Evolutionary conservation across 78 protist genomes (phyloP).

Genomic region (Dictyostelium brefeldianum): DNA sequence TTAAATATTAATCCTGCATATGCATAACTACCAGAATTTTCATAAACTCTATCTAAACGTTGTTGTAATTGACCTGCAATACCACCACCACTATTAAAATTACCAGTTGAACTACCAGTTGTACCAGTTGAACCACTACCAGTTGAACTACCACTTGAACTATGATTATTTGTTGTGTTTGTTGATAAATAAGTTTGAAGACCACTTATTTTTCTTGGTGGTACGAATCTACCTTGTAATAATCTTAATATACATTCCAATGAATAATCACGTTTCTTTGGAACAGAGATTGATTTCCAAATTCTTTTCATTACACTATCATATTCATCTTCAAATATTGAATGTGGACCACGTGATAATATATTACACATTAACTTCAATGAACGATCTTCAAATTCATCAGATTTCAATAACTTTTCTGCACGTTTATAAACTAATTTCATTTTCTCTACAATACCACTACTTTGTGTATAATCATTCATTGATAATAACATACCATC

Average conservation of each 20-base stretch:
- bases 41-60: slow-evolving; percentile 71
- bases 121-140: not conserved
- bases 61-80: slow-evolving; percentile 71
- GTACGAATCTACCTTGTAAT: slow-evolving; percentile 71
- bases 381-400: slow-evolving; percentile 69
- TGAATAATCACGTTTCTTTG: slow-evolving; percentile 70
- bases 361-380: slow-evolving; percentile 60
- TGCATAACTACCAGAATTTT: slow-evolving; percentile 42
- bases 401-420: slow-evolving; percentile 58
- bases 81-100: not conserved
- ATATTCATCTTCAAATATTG: slow-evolving; percentile 69
- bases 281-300: slow-evolving; percentile 39
- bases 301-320: slow-evolving; percentile 39
- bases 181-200: slow-evolving; percentile 44
- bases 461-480: slow-evolving; percentile 45
- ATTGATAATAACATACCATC: slow-evolving; percentile 78
- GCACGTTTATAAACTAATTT: slow-evolving; percentile 47
- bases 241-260: slow-evolving; percentile 59
- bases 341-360: slow-evolving; percentile 66
- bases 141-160: not conserved
- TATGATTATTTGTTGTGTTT: not conserved
- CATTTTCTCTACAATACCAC: slow-evolving; percentile 67
- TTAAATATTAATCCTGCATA: slow-evolving; percentile 52
- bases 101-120: not conserved
- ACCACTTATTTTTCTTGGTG: slow-evolving; percentile 67